Conservation (phyloP, 192 early-diverging fungal genomes). For the Podila horticola region DNA sequence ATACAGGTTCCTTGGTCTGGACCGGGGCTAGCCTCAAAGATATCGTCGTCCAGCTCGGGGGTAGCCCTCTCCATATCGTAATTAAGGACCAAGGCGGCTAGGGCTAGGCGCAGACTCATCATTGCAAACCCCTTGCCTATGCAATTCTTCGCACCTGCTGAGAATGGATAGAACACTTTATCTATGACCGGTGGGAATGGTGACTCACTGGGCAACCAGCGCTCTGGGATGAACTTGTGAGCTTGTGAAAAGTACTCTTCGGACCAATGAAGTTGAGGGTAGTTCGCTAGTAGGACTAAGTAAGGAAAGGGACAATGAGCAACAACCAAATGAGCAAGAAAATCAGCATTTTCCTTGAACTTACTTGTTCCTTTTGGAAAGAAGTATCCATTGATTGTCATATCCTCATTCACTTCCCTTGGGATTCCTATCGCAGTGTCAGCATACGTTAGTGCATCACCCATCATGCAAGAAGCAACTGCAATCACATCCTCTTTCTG, state of each 20-base stretch:
- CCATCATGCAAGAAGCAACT: too few relatives aligned
- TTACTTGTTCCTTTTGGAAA: slow-evolving; percentile 59
- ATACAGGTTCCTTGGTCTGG: slow-evolving; percentile 10
- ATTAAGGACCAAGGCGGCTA: too few relatives aligned
- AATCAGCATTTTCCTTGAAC: not conserved
- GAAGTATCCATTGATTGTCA: slow-evolving; percentile 45
- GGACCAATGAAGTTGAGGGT: slow-evolving; percentile 20
- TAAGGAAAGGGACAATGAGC: not conserved
- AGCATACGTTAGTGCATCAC: too few relatives aligned
- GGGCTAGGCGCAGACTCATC: not conserved
- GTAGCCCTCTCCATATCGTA: slow-evolving; percentile 1
- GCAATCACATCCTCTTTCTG: too few relatives aligned
- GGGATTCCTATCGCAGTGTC: slow-evolving; percentile 22
- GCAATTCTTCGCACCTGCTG: slow-evolving; percentile 58
- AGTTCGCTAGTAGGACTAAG: slow-evolving; percentile 27
- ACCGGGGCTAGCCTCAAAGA: slow-evolving; percentile 5
- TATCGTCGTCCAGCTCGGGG: slow-evolving; percentile 7
- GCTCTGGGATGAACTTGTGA: slow-evolving; percentile 26
- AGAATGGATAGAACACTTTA: slow-evolving; percentile 59
- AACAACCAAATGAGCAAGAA: not conserved
- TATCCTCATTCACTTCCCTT: slow-evolving; percentile 44
- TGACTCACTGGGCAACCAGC: slow-evolving; percentile 34
- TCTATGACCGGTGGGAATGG: slow-evolving; percentile 36
- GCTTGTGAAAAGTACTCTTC: slow-evolving; percentile 26
- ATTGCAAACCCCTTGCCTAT: slow-evolving; percentile 62